Percentiles rank a stretch among this genome's conserved stretches.
Evolutionary conservation across 495 filamentous ascomycete genomes (phyloP).

Genomic region (Penicillium herquei): DNA sequence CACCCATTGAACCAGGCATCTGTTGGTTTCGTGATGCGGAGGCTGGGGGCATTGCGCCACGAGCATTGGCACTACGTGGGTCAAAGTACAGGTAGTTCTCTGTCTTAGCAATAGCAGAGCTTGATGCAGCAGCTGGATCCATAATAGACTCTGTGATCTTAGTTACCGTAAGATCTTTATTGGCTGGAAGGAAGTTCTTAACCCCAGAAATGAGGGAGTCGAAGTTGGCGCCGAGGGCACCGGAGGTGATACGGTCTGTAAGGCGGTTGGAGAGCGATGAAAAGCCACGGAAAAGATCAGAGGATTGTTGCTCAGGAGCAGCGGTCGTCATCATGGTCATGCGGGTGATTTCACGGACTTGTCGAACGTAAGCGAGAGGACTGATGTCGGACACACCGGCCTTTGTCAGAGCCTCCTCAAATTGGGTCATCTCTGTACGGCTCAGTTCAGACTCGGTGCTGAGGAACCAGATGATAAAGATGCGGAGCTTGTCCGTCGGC

Average conservation of each 20-base stretch:
- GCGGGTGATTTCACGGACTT: conserved; percentile 91
- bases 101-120: conserved; percentile 91
- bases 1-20: conserved; percentile 42
- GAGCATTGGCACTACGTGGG: conserved; percentile 85
- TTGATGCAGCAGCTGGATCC: conserved; percentile 87
- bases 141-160: conserved; percentile 98
- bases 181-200: conserved; percentile 95
- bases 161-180: conserved; percentile 93
- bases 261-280: conserved; percentile 83
- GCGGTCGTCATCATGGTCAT: conserved; percentile 99
- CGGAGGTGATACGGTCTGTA: conserved; percentile 90
- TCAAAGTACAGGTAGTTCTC: conserved; percentile 99
- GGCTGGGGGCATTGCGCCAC: conserved; percentile 82
- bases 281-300: conserved; percentile 84
- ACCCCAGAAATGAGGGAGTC: conserved; percentile 96
- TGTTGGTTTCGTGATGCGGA: conserved; percentile 55
- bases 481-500: conserved; percentile 80
- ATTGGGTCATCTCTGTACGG: conserved; percentile 76
- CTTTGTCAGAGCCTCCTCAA: conserved; percentile 79
- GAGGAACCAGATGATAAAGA: conserved; percentile 97
- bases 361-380: conserved; percentile 79
- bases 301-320: conserved; percentile 62
- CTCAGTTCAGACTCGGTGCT: conserved; percentile 89
- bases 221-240: conserved; percentile 84
- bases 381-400: conserved; percentile 69